Percentiles rank a stretch among this genome's conserved stretches.
These are phyloP conservation scores for Apiospora pterosperma DNA, from an alignment of 2,329 filamentous ascomycete species.

Conservation along the genomic window DNA sequence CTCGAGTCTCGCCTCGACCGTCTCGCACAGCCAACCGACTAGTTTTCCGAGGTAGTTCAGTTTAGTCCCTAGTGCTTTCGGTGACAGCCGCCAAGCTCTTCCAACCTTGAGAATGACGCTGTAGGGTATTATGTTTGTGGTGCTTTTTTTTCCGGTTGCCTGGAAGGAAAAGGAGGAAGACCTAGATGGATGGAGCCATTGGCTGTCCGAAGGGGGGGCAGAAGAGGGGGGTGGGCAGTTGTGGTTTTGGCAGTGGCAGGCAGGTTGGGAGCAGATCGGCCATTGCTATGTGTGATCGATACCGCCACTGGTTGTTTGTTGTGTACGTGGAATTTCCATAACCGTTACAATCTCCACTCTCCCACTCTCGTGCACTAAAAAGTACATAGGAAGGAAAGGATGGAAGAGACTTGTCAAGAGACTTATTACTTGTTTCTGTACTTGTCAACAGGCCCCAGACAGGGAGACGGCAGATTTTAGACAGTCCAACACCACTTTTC, in stretches of 20 bases:
- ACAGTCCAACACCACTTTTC: not conserved
- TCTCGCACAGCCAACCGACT: constrained; percentile 1
- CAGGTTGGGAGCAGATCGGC: not conserved
- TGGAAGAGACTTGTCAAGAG: no score
- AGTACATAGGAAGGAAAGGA: not conserved
- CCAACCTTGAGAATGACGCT: not conserved
- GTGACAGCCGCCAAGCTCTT: not conserved
- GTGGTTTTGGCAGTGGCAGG: no score
- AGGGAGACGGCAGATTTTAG: no score
- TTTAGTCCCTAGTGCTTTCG: not conserved
- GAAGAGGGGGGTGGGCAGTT: not conserved
- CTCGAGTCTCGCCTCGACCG: not conserved
- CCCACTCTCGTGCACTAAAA: not conserved
- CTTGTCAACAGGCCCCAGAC: no score
- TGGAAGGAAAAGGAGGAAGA: no score
- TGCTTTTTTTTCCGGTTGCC: not conserved
- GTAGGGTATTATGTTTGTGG: not conserved
- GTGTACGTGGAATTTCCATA: not conserved
- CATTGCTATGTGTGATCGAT: constrained; percentile 1
- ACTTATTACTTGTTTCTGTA: no score
- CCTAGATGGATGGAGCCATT: not conserved
- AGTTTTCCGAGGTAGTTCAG: not conserved
- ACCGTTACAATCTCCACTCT: not conserved
- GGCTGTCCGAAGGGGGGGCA: not conserved
- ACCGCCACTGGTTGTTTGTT: not conserved